Base-by-base conservation (phyloP, 2,329 filamentous ascomycete genomes). In the Fusarium goolgardi region DNA sequence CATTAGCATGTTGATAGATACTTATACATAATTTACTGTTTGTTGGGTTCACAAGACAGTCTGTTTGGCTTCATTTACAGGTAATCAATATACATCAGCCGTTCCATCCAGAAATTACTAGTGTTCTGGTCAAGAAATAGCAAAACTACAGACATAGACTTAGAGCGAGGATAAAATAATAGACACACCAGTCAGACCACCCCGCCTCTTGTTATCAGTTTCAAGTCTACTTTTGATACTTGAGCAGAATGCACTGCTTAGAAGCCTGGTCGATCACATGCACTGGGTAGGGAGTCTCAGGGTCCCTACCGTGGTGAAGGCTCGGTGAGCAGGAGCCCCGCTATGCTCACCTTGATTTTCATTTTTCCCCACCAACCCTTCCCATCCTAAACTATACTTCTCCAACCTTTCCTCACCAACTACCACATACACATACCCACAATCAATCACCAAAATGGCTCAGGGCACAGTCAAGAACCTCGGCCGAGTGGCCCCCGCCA, bases 381-480 rank as follows among this genome's bases (percentile, higher is more conserved):
- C 40, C 50, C 51, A 29, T 40, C 53, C 46, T 40, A 40, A 51
- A 39, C 60, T 59, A 50, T 47, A 51, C 32, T 59, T 67, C 84
- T 93, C 31, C 35, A 54, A 45, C 43, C 40, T 43, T 32, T 47
- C 23, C 21, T 50, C 34, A 25, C 51, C 41, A 40, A 47, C 45
- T 37, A 57, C 45, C 29, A 37, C 31, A 32, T 16, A n/a, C 34
- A 20, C 34, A 37, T 32, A 37, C 29, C 53, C 31, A 12, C 46
- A 16, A 20, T n/a, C 43, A n/a, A 27, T 15, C 35, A 20, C 13
- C 40, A 60, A 35, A 32, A 88, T 88, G 86, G 85, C 82, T 4
- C 86, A 88, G 78, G 86, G 86, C 69, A 75, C 80, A 8, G 72
- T 85, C 47, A 88, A 87, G 71, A 83, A 82, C 61, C 76, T 80